Conservation (phyloP, 441 rosid genomes). For the Gossypium laxum region DNA sequence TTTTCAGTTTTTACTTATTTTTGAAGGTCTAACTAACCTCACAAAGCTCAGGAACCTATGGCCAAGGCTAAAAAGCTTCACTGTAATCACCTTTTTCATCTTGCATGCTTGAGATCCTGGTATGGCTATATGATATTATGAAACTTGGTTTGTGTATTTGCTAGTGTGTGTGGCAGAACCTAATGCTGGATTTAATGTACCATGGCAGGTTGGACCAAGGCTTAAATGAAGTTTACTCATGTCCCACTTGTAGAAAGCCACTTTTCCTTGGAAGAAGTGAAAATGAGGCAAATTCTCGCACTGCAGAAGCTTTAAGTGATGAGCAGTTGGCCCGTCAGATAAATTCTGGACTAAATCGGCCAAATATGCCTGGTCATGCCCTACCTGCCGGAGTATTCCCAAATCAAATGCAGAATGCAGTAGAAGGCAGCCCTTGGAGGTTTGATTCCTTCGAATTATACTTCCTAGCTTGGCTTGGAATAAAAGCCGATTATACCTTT, state of each 20-base stretch:
- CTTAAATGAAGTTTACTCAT: slow-evolving; percentile 78
- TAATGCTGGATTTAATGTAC: slow-evolving; percentile 20
- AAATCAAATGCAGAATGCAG: slow-evolving; percentile 43
- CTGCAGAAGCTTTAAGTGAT: slow-evolving; percentile 46
- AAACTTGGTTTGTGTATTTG: slow-evolving; percentile 13
- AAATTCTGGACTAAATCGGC: slow-evolving; percentile 50
- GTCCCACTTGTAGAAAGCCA: slow-evolving; percentile 97
- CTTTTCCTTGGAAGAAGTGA: slow-evolving; percentile 63
- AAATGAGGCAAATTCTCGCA: slow-evolving; percentile 41
- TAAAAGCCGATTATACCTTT: background rate
- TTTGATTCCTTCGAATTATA: slow-evolving; percentile 26
- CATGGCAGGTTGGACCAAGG: slow-evolving; percentile 96
- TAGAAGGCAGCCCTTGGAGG: slow-evolving; percentile 79
- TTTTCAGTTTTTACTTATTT: slow-evolving; percentile 14
- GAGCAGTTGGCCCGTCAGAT: slow-evolving; percentile 79
- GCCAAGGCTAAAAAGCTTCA: slow-evolving; percentile 87
- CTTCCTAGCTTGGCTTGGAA: slow-evolving; percentile 12
- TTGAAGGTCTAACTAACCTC: slow-evolving; percentile 16
- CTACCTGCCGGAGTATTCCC: slow-evolving; percentile 61
- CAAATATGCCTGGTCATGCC: slow-evolving; percentile 38
- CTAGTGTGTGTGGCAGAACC: slow-evolving; percentile 11
- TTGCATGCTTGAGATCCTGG: slow-evolving; percentile 98
- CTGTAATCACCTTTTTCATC: slow-evolving; percentile 92
- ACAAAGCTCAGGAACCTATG: slow-evolving; percentile 84
- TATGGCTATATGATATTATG: slow-evolving; percentile 25